Evolutionary conservation across 2,329 filamentous ascomycete species (phyloP).

Genomic region (Falciphora oryzae): DNA sequence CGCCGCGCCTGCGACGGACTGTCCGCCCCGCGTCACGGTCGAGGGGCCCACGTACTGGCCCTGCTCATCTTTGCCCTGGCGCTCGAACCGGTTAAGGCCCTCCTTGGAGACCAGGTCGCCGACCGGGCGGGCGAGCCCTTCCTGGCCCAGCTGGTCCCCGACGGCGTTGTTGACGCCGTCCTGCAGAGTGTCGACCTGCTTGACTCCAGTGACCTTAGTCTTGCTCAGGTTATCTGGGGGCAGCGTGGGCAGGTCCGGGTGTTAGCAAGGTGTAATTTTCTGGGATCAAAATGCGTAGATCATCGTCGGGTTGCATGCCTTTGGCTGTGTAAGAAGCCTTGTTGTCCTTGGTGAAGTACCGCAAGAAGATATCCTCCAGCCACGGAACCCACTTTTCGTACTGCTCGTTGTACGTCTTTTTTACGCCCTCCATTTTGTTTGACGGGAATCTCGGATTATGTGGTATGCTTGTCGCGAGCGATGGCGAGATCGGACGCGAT

Average conservation of each 20-base stretch:
- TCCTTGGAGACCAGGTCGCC: slow-evolving; percentile 59
- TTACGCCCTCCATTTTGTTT: slow-evolving; percentile 46
- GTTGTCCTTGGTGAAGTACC: slow-evolving; percentile 71
- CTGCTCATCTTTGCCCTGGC: slow-evolving; percentile 56
- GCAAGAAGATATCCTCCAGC: slow-evolving; percentile 67
- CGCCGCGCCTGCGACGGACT: slow-evolving; percentile 21
- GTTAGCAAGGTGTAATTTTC: background rate
- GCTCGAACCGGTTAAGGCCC: slow-evolving; percentile 59
- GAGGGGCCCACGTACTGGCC: slow-evolving; percentile 38
- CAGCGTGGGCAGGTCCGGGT: no score
- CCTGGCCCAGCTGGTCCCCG: slow-evolving; percentile 60
- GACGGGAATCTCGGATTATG: no score
- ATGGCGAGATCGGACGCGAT: background rate
- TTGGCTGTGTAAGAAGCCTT: slow-evolving; percentile 67
- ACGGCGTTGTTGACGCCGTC: slow-evolving; percentile 60
- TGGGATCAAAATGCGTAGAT: background rate
- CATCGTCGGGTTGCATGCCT: slow-evolving; percentile 39
- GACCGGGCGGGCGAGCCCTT: slow-evolving; percentile 58
- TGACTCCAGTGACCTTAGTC: slow-evolving; percentile 62
- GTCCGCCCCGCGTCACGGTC: slow-evolving; percentile 15
- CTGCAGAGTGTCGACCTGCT: slow-evolving; percentile 63
- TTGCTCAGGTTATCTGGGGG: slow-evolving; percentile 60
- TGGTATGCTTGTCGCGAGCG: background rate
- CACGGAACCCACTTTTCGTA: slow-evolving; percentile 73
- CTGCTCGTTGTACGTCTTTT: slow-evolving; percentile 62